These are phyloP conservation scores for Cornus kousa DNA, from an alignment of 148 eudicot genomes.

Conservation along the genomic window DNA sequence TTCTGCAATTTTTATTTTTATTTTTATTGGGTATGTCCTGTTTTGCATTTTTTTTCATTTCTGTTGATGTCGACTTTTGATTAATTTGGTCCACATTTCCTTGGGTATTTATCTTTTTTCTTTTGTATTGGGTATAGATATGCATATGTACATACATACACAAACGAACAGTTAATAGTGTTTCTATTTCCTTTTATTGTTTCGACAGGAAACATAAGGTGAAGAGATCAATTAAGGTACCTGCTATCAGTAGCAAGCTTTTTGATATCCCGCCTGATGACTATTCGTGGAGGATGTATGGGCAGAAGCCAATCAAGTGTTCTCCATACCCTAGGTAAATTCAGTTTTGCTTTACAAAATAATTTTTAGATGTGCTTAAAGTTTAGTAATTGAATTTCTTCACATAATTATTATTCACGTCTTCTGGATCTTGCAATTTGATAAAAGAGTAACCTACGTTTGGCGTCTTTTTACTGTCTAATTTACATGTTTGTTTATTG, in stretches of 20 bases:
- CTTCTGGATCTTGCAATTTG: not conserved
- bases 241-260: slow-evolving; percentile 82
- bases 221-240: slow-evolving; percentile 82
- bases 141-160: too few relatives aligned
- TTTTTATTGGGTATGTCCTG: too few relatives aligned
- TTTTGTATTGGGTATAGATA: too few relatives aligned
- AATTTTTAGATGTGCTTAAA: not conserved
- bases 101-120: too few relatives aligned
- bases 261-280: slow-evolving; percentile 94
- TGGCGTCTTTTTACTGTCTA: too few relatives aligned
- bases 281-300: slow-evolving; percentile 63
- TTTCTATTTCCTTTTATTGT: too few relatives aligned
- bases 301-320: slow-evolving; percentile 59
- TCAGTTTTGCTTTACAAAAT: not conserved
- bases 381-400: not conserved
- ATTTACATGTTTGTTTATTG: not conserved
- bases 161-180: too few relatives aligned
- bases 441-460: not conserved
- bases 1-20: too few relatives aligned
- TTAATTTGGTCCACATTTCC: too few relatives aligned
- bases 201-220: slow-evolving; percentile 73
- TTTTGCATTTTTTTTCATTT: too few relatives aligned
- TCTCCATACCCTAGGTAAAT: slow-evolving; percentile 55
- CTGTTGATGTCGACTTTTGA: too few relatives aligned
- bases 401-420: too few relatives aligned